phyloP scores from a whole-genome alignment of 345 rosid species.

The Linum tenue region DNA sequence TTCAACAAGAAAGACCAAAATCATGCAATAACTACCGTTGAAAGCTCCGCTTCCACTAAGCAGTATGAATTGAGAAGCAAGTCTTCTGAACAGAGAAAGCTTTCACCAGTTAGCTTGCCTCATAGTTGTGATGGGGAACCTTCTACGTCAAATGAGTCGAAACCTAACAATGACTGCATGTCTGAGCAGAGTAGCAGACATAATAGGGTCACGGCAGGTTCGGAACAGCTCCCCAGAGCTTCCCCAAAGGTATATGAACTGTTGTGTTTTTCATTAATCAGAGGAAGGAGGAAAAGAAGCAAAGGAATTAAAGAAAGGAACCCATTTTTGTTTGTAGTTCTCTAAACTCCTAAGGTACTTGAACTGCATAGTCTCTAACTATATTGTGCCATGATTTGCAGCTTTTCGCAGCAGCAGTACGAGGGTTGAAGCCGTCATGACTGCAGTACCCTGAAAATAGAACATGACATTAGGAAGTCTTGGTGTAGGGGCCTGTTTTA shows the following conservation, averaged over 20 bases:
- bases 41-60: not conserved
- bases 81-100: not conserved
- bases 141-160: not conserved
- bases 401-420: not conserved
- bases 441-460: not conserved
- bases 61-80: not conserved
- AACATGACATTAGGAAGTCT: not conserved
- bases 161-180: not conserved
- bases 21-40: constrained; percentile 2
- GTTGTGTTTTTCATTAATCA: not conserved
- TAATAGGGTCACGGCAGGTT: not conserved
- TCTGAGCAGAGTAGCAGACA: not conserved
- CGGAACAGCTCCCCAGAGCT: not conserved
- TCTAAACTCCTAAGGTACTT: not conserved
- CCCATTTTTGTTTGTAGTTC: not conserved
- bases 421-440: constrained; percentile 4
- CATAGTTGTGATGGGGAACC: not conserved
- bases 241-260: not conserved
- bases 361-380: not conserved
- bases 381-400: not conserved
- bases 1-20: constrained; percentile 47
- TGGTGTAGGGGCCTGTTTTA: no score
- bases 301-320: not conserved
- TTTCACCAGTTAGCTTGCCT: not conserved
- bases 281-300: no score